phyloP scores from a whole-genome alignment of 2,329 filamentous ascomycete genomes.

The Lojkania enalia region DNA sequence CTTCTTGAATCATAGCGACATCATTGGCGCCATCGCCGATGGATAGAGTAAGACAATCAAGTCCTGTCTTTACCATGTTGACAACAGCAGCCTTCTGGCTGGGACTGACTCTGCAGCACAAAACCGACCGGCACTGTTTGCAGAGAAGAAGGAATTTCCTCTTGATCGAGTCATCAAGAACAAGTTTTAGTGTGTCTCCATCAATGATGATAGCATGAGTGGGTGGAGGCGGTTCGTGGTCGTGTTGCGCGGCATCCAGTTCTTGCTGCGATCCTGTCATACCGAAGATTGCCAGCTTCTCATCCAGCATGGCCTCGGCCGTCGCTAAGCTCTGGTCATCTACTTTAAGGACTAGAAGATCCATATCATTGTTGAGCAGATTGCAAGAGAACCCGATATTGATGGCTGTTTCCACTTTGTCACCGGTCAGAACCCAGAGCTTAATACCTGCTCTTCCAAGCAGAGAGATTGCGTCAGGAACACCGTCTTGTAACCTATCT shows the following conservation, averaged over 20 bases:
- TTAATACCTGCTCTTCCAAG: conserved; percentile 95
- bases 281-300: conserved; percentile 71
- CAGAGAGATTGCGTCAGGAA: conserved; percentile 91
- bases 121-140: conserved; percentile 94
- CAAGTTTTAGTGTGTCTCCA: conserved; percentile 87
- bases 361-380: conserved; percentile 95
- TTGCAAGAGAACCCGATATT: conserved; percentile 99
- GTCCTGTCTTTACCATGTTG: conserved; percentile 87
- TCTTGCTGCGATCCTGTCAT: conserved; percentile 87
- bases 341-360: conserved; percentile 86
- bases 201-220: conserved; percentile 96
- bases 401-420: conserved; percentile 99
- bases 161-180: conserved; percentile 78
- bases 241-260: conserved; percentile 73
- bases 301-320: conserved; percentile 73
- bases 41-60: conserved; percentile 93
- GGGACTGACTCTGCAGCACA: conserved; percentile 96
- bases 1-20: conserved; percentile 90
- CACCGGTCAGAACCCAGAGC: conserved; percentile 95
- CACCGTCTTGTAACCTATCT: conserved; percentile 93
- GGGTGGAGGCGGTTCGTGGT: conserved; percentile 81
- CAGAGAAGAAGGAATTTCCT: conserved; percentile 94
- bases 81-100: conserved; percentile 98
- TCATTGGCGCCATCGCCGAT: conserved; percentile 91
- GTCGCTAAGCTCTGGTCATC: conserved; percentile 69